These are phyloP conservation scores for Tetracladium maxilliforme DNA, from an alignment of 2,329 filamentous ascomycete species.

Conservation along the genomic window DNA sequence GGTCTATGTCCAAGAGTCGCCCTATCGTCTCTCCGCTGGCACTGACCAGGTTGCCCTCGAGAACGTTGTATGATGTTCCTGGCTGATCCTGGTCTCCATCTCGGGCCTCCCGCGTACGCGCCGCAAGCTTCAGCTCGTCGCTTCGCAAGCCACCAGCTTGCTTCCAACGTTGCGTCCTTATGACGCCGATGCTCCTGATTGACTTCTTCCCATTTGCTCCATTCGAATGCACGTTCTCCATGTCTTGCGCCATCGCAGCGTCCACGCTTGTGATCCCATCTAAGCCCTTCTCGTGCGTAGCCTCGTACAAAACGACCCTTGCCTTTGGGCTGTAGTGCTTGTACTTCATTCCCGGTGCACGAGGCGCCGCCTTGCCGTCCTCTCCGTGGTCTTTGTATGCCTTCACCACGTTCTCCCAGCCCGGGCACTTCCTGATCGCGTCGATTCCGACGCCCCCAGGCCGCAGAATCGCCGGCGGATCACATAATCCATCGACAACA, in stretches of 20 bases:
- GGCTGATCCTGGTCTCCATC: slow-evolving; percentile 3
- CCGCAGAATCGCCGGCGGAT: slow-evolving; percentile 67
- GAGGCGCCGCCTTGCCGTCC: slow-evolving; percentile 49
- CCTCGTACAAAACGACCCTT: slow-evolving; percentile 69
- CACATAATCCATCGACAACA: slow-evolving; percentile 78
- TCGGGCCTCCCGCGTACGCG: slow-evolving; percentile 22
- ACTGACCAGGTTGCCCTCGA: neutral
- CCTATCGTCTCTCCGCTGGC: slow-evolving; percentile 4
- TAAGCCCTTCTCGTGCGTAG: slow-evolving; percentile 14
- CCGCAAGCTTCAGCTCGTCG: no score
- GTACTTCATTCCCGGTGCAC: slow-evolving; percentile 97
- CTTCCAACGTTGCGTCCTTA: slow-evolving; percentile 38
- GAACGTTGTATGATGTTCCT: slow-evolving; percentile 1
- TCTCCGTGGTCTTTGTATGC: slow-evolving; percentile 69
- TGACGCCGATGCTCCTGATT: slow-evolving; percentile 33
- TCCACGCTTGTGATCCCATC: neutral
- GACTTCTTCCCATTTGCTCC: no score
- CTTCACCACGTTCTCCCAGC: slow-evolving; percentile 67
- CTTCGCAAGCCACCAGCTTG: no score
- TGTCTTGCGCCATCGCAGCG: slow-evolving; percentile 1
- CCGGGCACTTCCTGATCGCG: slow-evolving; percentile 54
- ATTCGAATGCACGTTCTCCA: no score
- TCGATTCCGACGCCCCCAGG: slow-evolving; percentile 82
- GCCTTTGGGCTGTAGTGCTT: slow-evolving; percentile 93
- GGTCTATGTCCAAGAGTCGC: slow-evolving; percentile 44